Percentiles rank a stretch among this genome's conserved stretches.
phyloP scores from a whole-genome alignment of 441 rosid species.

The Gossypium gossypioides region DNA sequence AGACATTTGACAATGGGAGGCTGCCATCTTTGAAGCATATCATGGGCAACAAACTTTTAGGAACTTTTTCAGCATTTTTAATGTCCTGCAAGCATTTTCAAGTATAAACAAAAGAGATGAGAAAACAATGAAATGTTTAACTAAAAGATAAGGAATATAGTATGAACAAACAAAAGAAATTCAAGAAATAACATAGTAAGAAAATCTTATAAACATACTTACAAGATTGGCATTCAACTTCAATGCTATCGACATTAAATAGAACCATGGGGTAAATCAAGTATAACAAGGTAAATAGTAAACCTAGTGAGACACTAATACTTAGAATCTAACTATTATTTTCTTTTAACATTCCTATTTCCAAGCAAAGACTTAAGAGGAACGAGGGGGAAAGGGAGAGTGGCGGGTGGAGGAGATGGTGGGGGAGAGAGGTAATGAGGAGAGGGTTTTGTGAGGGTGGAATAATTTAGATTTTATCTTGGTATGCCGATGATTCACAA shows the following conservation, averaged over 20 bases:
- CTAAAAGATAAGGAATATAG: not conserved
- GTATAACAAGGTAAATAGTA: slow-evolving; percentile 32
- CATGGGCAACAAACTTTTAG: slow-evolving; percentile 51
- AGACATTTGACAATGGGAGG: slow-evolving; percentile 69
- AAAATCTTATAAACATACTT: slow-evolving; percentile 26
- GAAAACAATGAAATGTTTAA: not conserved
- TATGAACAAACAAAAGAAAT: not conserved
- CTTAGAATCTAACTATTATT: not conserved
- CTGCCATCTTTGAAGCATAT: slow-evolving; percentile 88
- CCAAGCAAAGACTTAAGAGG: not conserved
- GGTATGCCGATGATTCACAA: too few relatives aligned
- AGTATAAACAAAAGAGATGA: slow-evolving; percentile 12
- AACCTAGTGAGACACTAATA: slow-evolving; percentile 9
- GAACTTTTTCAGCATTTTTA: slow-evolving; percentile 33
- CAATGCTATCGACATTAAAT: slow-evolving; percentile 55
- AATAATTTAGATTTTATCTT: too few relatives aligned
- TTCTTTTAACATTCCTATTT: not conserved
- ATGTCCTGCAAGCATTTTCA: slow-evolving; percentile 30
- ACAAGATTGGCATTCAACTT: slow-evolving; percentile 72
- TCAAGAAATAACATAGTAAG: not conserved
- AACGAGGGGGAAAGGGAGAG: too few relatives aligned
- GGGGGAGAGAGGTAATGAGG: too few relatives aligned
- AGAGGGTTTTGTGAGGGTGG: too few relatives aligned
- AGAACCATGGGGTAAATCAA: slow-evolving; percentile 86
- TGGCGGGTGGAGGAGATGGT: too few relatives aligned